Evolutionary conservation across 345 rosid genomes (phyloP).

Genomic region (Salix brachista): DNA sequence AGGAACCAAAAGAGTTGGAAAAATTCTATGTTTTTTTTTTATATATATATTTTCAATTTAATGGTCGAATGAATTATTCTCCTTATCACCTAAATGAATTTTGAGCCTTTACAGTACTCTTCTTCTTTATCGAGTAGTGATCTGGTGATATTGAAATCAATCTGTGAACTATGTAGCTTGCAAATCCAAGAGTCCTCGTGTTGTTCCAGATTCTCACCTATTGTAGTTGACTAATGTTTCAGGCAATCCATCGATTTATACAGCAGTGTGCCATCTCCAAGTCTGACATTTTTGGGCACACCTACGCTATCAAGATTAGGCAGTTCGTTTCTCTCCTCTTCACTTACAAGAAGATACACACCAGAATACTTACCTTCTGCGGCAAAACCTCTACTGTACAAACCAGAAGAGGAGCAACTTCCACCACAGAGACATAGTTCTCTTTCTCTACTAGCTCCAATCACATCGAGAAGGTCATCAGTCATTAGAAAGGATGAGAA

Average conservation of each 20-base stretch:
- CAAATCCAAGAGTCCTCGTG: background rate
- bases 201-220: background rate
- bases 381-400: slow-evolving; percentile 50
- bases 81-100: background rate
- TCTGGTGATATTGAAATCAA: background rate
- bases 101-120: background rate
- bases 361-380: slow-evolving; percentile 48
- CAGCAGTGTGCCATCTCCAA: slow-evolving; percentile 81
- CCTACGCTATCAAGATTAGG: slow-evolving; percentile 53
- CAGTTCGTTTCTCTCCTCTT: slow-evolving; percentile 64
- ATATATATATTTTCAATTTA: background rate
- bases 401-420: slow-evolving; percentile 31
- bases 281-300: slow-evolving; percentile 55
- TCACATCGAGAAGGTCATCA: slow-evolving; percentile 37
- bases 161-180: background rate
- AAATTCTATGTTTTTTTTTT: background rate
- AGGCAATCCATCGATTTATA: slow-evolving; percentile 88
- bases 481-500: slow-evolving; percentile 39
- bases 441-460: slow-evolving; percentile 40
- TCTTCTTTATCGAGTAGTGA: background rate
- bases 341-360: slow-evolving; percentile 57
- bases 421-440: slow-evolving; percentile 45
- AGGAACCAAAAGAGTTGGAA: background rate
- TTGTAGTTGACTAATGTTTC: slow-evolving; percentile 22
- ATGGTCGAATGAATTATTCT: background rate